Evolutionary conservation across 305 asterid genomes (phyloP).

Genomic region (Fraxinus sp.): DNA sequence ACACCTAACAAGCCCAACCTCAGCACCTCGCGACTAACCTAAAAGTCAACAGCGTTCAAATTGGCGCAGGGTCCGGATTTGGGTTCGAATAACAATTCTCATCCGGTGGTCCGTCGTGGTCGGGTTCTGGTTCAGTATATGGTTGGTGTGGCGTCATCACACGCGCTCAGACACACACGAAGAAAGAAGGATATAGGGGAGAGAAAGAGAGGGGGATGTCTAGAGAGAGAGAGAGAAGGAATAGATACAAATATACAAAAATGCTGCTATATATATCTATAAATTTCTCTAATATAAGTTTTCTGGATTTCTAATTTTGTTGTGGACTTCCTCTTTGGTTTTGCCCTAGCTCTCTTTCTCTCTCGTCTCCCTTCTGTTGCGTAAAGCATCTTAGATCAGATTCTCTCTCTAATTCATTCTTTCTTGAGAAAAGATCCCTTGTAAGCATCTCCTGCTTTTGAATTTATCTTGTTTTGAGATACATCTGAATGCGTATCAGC

Average conservation of each 20-base stretch:
- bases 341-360: neutral
- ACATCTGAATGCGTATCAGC: neutral
- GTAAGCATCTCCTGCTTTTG: neutral
- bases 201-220: neutral
- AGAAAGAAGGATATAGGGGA: neutral
- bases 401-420: conserved; percentile 15
- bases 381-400: conserved; percentile 27
- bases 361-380: conserved; percentile 2
- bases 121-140: neutral
- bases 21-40: neutral
- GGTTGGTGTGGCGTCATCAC: neutral
- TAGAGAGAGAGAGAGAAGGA: neutral
- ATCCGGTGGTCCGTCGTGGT: conserved; percentile 1
- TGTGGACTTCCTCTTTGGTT: neutral
- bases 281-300: neutral
- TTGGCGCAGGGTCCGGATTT: neutral
- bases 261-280: neutral
- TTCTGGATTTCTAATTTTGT: neutral
- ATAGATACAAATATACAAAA: neutral
- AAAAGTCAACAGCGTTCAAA: neutral
- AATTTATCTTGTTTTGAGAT: neutral
- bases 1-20: neutral
- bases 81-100: neutral
- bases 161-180: neutral
- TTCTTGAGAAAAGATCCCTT: neutral